These are phyloP conservation scores for Stephanodiscus triporus DNA, from an alignment of 108 stramenopile species.

Conservation along the genomic window DNA sequence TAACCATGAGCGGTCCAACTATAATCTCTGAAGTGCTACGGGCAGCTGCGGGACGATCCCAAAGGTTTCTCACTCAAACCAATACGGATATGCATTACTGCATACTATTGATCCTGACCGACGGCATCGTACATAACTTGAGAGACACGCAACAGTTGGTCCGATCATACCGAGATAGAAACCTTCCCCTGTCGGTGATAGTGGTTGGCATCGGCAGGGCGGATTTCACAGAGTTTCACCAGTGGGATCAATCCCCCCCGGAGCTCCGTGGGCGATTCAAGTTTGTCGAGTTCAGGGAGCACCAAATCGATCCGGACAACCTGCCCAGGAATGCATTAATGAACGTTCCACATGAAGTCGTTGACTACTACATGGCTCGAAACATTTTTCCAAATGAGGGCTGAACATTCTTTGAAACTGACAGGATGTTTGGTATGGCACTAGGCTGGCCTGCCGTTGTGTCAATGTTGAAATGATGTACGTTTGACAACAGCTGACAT, in stretches of 20 bases:
- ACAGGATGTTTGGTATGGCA: too few relatives aligned
- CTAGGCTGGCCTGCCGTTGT: too few relatives aligned
- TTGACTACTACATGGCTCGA: slow-evolving; percentile 44
- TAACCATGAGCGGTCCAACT: slow-evolving; percentile 74
- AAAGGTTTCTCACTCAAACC: slow-evolving; percentile 36
- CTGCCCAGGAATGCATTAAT: slow-evolving; percentile 51
- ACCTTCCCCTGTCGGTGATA: slow-evolving; percentile 74
- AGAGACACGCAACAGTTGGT: slow-evolving; percentile 61
- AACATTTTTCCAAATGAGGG: slow-evolving; percentile 8
- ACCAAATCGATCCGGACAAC: slow-evolving; percentile 53
- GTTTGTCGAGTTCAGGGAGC: slow-evolving; percentile 57
- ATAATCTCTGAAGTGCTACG: slow-evolving; percentile 58
- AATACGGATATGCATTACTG: slow-evolving; percentile 48
- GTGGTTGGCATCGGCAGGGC: slow-evolving; percentile 81
- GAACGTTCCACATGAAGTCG: slow-evolving; percentile 49
- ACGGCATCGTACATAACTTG: slow-evolving; percentile 84
- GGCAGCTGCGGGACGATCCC: slow-evolving; percentile 63
- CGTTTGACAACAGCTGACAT: too few relatives aligned
- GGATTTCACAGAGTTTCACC: slow-evolving; percentile 37
- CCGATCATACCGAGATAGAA: slow-evolving; percentile 48
- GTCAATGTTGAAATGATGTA: too few relatives aligned
- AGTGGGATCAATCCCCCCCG: slow-evolving; percentile 15
- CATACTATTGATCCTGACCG: slow-evolving; percentile 85
- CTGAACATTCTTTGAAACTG: not conserved
- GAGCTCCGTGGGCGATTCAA: slow-evolving; percentile 41